phyloP scores from a whole-genome alignment of 345 rosid species.

The Citropsis articulata region DNA sequence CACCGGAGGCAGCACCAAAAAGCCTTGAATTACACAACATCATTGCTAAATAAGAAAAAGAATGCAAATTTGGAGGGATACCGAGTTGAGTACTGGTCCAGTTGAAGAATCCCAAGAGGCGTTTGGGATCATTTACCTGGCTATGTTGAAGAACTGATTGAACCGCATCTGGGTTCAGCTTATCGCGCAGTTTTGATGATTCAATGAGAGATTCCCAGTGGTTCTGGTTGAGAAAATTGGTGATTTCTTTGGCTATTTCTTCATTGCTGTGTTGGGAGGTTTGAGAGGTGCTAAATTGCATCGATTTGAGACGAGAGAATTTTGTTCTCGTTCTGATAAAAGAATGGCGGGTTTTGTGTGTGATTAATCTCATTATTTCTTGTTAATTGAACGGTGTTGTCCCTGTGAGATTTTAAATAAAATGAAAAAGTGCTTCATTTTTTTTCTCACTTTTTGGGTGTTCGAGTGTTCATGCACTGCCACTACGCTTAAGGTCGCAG shows the following conservation, averaged over 20 bases:
- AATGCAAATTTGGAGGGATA: conserved; percentile 38
- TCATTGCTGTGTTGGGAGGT: conserved; percentile 11
- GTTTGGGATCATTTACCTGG: conserved; percentile 46
- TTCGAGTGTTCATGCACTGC: neutral
- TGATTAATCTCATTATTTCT: conserved; percentile 8
- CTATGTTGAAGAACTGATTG: conserved; percentile 49
- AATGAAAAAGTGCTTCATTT: neutral
- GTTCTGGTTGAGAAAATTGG: conserved; percentile 35
- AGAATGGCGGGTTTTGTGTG: neutral
- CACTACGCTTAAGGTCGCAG: neutral
- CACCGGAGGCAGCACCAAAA: conserved; percentile 35
- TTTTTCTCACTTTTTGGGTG: neutral
- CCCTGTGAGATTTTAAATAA: neutral
- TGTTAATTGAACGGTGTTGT: neutral
- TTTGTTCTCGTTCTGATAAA: neutral
- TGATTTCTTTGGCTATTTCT: conserved; percentile 38
- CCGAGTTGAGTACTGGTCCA: conserved; percentile 46
- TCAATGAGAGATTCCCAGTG: conserved; percentile 50
- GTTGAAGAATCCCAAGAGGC: conserved; percentile 58
- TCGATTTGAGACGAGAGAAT: conserved; percentile 21
- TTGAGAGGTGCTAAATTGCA: conserved; percentile 12
- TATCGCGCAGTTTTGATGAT: conserved; percentile 33
- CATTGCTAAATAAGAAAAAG: conserved; percentile 53
- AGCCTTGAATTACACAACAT: conserved; percentile 47
- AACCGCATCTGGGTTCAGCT: conserved; percentile 59